Evolutionary conservation across 805 yeast species (phyloP).

Genomic region (Candida nitratophila): DNA sequence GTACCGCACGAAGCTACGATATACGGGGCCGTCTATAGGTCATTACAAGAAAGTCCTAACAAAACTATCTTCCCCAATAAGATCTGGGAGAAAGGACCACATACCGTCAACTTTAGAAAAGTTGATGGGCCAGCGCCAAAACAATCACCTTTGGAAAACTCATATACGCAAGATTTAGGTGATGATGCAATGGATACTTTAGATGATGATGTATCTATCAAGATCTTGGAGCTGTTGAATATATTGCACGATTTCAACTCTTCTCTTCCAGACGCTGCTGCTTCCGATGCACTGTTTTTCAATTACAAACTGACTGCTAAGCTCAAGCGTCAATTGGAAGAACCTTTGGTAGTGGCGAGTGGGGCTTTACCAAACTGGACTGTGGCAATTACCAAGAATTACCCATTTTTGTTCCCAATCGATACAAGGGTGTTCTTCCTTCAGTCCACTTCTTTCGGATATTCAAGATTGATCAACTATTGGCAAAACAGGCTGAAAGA

Average conservation of each 20-base stretch:
- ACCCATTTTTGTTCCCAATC: slow-evolving; percentile 79
- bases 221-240: slow-evolving; percentile 42
- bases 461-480: slow-evolving; percentile 69
- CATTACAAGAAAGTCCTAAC: slow-evolving; percentile 32
- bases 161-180: slow-evolving; percentile 16
- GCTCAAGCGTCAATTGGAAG: slow-evolving; percentile 80
- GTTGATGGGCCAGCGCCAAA: slow-evolving; percentile 21
- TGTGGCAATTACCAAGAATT: slow-evolving; percentile 60
- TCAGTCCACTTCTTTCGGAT: slow-evolving; percentile 87
- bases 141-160: slow-evolving; percentile 18
- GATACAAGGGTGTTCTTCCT: slow-evolving; percentile 72
- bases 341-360: slow-evolving; percentile 80
- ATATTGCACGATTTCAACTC: slow-evolving; percentile 35
- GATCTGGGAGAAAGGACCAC: slow-evolving; percentile 54
- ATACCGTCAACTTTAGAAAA: slow-evolving; percentile 41
- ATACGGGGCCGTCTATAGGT: slow-evolving; percentile 63
- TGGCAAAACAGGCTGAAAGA: slow-evolving; percentile 57
- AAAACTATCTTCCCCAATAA: slow-evolving; percentile 36
- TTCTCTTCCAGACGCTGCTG: slow-evolving; percentile 16
- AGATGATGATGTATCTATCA: slow-evolving; percentile 27
- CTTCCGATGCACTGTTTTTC: slow-evolving; percentile 37
- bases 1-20: slow-evolving; percentile 65
- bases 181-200: slow-evolving; percentile 13
- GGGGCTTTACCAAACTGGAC: slow-evolving; percentile 86
- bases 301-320: slow-evolving; percentile 84